phyloP scores from a whole-genome alignment of 1,284 basidiomycete species.

The Irpex lacteus region DNA sequence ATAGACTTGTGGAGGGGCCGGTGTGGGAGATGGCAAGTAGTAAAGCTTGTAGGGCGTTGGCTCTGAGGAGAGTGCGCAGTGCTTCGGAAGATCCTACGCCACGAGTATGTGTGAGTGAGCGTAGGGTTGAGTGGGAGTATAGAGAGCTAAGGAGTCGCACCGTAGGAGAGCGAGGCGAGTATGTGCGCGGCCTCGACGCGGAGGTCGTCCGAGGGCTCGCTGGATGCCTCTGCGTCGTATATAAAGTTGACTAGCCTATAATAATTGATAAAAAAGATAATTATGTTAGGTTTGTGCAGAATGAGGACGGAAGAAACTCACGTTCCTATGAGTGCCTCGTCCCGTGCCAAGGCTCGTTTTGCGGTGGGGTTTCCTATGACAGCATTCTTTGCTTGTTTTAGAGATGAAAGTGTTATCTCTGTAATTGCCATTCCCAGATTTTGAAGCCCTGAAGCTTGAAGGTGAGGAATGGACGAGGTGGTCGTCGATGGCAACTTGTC shows the following conservation, averaged over 20 bases:
- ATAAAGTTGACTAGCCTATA: conserved; percentile 58
- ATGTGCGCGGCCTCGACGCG: conserved; percentile 73
- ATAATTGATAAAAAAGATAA: too few species aligned
- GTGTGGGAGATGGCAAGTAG: conserved; percentile 52
- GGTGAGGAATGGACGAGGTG: too few species aligned
- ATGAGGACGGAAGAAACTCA: conserved; percentile 29
- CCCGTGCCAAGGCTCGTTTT: conserved; percentile 53
- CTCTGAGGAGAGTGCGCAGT: conserved; percentile 51
- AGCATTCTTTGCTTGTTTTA: conserved; percentile 68
- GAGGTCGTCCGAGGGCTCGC: conserved; percentile 44
- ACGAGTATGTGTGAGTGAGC: too few species aligned
- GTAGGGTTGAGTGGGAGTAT: neutral
- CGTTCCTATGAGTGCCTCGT: conserved; percentile 52
- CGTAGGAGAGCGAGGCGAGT: conserved; percentile 68
- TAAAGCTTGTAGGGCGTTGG: conserved; percentile 53
- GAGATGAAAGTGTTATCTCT: conserved; percentile 35
- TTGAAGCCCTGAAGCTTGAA: too few species aligned
- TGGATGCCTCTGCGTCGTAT: conserved; percentile 38
- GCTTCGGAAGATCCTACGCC: conserved; percentile 56
- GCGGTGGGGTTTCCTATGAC: conserved; percentile 75
- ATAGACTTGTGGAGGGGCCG: conserved; percentile 34
- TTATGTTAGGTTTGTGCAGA: neutral
- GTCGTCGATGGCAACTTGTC: too few species aligned
- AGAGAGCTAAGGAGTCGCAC: conserved; percentile 28
- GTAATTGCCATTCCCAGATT: conserved; percentile 34